These are phyloP conservation scores for Lupinus albus DNA, from an alignment of 306 rosid species.

Conservation along the genomic window DNA sequence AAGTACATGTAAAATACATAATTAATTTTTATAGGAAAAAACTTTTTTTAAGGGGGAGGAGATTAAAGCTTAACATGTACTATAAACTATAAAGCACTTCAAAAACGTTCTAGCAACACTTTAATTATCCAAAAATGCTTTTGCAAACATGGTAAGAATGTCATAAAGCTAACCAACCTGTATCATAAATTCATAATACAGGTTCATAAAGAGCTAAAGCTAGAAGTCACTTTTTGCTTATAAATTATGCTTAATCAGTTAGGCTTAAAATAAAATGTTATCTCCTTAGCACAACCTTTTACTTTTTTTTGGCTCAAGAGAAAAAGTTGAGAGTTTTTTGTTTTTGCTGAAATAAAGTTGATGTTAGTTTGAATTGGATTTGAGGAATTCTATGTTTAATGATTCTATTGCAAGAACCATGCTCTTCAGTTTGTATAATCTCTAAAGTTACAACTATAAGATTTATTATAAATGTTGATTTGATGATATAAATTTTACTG, in stretches of 20 bases:
- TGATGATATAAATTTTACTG: not conserved
- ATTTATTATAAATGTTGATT: not conserved
- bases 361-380: too few species aligned
- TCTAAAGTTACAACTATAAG: constrained; percentile 14
- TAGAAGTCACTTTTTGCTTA: constrained; percentile 5
- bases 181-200: not conserved
- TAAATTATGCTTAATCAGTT: constrained; percentile 29
- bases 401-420: constrained; percentile 21
- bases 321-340: constrained; percentile 2
- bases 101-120: too few species aligned
- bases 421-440: constrained; percentile 1
- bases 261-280: constrained; percentile 13
- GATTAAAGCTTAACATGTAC: too few species aligned
- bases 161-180: constrained; percentile 26
- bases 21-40: too few species aligned
- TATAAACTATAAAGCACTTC: too few species aligned
- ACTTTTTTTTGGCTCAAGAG: not conserved
- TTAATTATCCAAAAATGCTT: not conserved
- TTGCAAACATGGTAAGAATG: not conserved
- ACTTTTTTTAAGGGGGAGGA: too few species aligned
- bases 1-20: too few species aligned
- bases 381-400: not conserved
- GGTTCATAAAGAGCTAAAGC: constrained; percentile 24
- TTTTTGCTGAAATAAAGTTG: too few species aligned
- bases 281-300: constrained; percentile 13